A percentile compares a stretch with the other conserved stretches of the same genome.
phyloP scores from a whole-genome alignment of 1,284 basidiomycete species.

The Tausonia pullulans region DNA sequence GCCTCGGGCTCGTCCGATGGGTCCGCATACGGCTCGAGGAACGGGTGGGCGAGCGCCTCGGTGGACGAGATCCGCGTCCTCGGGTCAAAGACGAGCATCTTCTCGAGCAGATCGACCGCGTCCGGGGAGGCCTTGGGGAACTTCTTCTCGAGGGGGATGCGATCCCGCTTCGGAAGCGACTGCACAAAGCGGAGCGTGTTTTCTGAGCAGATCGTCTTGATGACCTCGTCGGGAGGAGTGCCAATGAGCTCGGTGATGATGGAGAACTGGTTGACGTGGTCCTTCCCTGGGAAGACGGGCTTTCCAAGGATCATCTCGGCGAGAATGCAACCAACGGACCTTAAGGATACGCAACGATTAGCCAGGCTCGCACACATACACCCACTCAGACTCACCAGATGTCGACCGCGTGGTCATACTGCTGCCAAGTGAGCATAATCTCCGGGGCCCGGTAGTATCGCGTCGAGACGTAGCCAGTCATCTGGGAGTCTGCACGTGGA shows the following conservation, averaged over 20 bases:
- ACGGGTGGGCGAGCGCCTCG: conserved; percentile 82
- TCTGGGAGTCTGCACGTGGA: conserved; percentile 64
- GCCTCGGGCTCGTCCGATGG: conserved; percentile 95
- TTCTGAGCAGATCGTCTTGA: conserved; percentile 69
- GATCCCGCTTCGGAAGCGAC: conserved; percentile 89
- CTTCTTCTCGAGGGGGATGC: conserved; percentile 89
- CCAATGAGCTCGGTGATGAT: conserved; percentile 98
- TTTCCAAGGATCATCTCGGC: conserved; percentile 99
- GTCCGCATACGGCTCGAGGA: conserved; percentile 96
- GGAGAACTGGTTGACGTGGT: conserved; percentile 98
- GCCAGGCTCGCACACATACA: neutral
- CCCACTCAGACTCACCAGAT: conserved; percentile 30
- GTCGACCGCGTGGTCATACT: conserved; percentile 80
- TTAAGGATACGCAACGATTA: neutral
- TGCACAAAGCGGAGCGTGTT: conserved; percentile 99
- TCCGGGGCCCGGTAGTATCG: conserved; percentile 98
- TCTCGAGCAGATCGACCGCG: conserved; percentile 93
- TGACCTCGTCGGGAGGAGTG: conserved; percentile 97
- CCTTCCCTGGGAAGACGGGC: conserved; percentile 97
- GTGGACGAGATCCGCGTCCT: conserved; percentile 91
- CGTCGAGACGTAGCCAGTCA: conserved; percentile 99
- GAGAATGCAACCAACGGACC: conserved; percentile 74
- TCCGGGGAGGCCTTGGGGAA: conserved; percentile 73
- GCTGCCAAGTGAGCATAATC: conserved; percentile 99
- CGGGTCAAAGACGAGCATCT: conserved; percentile 98